Percentiles rank a stretch among this genome's conserved stretches.
Evolutionary conservation across 2,329 filamentous ascomycete genomes (phyloP).

Genomic region (Fusarium abutilonis): DNA sequence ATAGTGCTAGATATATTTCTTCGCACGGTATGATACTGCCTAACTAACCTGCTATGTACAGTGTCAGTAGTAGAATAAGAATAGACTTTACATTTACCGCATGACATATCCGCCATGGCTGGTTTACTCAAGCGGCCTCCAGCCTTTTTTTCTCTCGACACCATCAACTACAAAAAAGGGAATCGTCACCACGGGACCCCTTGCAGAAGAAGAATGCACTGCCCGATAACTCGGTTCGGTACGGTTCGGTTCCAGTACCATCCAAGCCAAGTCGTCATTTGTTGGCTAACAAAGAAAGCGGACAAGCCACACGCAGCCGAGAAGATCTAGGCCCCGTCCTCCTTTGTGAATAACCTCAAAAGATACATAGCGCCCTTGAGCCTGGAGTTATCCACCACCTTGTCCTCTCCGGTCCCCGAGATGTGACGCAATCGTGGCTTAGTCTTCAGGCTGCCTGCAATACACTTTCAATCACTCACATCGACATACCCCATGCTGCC

Average conservation of each 20-base stretch:
- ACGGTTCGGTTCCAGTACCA: conserved; percentile 12
- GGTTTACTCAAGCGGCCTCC: conserved; percentile 30
- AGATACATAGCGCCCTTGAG: too few species aligned
- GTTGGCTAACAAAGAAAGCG: too few species aligned
- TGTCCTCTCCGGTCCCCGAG: background rate
- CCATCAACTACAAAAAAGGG: conserved; percentile 26
- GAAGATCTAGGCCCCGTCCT: background rate
- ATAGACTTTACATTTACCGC: conserved; percentile 6
- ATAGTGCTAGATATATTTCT: fast-evolving
- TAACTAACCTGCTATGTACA: fast-evolving
- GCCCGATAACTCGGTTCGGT: conserved; percentile 20
- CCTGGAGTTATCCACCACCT: too few species aligned
- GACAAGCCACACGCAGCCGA: conserved; percentile 6
- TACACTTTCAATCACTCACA: conserved; percentile 24
- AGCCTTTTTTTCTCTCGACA: conserved; percentile 17
- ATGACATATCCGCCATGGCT: conserved; percentile 27
- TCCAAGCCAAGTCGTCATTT: background rate
- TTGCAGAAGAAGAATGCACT: conserved; percentile 23
- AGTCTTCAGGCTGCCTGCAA: conserved; percentile 4
- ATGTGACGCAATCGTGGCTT: conserved; percentile 5
- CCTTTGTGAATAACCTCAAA: conserved; percentile 26
- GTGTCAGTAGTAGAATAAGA: fast-evolving
- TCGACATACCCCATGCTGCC: conserved; percentile 32
- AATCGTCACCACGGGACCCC: conserved; percentile 38
- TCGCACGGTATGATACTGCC: background rate